Evolutionary conservation across 306 rosid genomes (phyloP).

Genomic region (Gastrolobium villosum): DNA sequence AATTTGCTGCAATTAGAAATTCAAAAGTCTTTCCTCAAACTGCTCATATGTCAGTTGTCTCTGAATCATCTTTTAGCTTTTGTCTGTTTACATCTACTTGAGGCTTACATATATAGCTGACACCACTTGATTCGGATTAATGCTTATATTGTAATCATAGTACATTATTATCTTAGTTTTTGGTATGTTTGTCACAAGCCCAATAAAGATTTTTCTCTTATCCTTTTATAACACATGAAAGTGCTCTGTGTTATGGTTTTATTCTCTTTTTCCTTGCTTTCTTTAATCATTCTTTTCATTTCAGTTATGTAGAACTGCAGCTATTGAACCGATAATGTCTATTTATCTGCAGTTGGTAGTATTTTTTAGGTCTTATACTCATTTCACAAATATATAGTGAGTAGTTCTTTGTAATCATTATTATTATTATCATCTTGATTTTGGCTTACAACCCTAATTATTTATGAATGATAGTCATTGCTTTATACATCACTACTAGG

Average conservation of each 20-base stretch:
- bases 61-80: slow-evolving; percentile 15
- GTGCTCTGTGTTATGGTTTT: neutral
- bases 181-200: neutral
- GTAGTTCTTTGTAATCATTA: slow-evolving; percentile 7
- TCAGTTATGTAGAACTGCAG: slow-evolving; percentile 3
- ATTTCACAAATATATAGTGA: neutral
- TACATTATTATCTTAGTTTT: slow-evolving; percentile 3
- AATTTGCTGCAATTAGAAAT: neutral
- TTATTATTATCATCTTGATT: slow-evolving; percentile 25
- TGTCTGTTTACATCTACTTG: slow-evolving; percentile 2
- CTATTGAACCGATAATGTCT: neutral
- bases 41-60: slow-evolving; percentile 22
- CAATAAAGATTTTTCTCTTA: slow-evolving; percentile 4
- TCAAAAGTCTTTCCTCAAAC: slow-evolving; percentile 1
- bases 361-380: slow-evolving; percentile 18
- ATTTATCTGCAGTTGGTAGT: slow-evolving; percentile 4
- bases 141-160: slow-evolving; percentile 25
- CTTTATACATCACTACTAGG: slow-evolving; percentile 1
- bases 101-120: neutral
- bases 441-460: neutral
- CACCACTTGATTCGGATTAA: neutral
- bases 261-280: slow-evolving; percentile 7
- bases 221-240: neutral
- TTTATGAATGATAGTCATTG: slow-evolving; percentile 22
- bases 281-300: slow-evolving; percentile 21